Percentiles rank a stretch among this genome's conserved stretches.
These are phyloP conservation scores for Vishniacozyma victoriae DNA, from an alignment of 768 basidiomycete genomes.

Conservation along the genomic window DNA sequence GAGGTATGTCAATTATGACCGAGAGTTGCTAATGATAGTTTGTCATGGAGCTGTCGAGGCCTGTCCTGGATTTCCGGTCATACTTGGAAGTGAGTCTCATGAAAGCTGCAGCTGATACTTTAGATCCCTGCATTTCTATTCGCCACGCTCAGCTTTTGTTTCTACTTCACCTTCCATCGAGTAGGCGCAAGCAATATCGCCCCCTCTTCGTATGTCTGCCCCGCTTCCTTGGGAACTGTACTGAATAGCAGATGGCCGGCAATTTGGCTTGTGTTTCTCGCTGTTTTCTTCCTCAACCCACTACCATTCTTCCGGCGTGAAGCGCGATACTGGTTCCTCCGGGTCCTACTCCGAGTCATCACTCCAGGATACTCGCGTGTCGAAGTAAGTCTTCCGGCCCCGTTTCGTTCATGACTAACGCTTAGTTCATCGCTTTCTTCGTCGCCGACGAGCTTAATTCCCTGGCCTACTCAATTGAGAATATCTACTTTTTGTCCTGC, in stretches of 20 bases:
- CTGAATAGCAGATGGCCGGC: conserved; percentile 40
- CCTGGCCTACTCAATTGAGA: conserved; percentile 66
- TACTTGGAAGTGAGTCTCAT: conserved; percentile 59
- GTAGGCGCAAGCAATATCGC: conserved; percentile 56
- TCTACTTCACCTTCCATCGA: conserved; percentile 73
- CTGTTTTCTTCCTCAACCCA: conserved; percentile 66
- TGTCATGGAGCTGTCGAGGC: conserved; percentile 59
- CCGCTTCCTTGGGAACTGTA: neutral
- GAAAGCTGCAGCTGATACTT: neutral
- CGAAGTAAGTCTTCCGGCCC: conserved; percentile 54
- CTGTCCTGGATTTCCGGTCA: conserved; percentile 68
- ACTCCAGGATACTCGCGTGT: conserved; percentile 65
- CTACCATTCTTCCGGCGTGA: conserved; percentile 59
- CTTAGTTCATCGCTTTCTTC: conserved; percentile 51
- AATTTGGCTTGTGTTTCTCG: conserved; percentile 66
- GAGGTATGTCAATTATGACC: conserved; percentile 61
- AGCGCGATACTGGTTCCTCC: conserved; percentile 76
- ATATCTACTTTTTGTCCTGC: conserved; percentile 69
- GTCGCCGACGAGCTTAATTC: conserved; percentile 50
- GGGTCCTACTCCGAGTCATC: conserved; percentile 59
- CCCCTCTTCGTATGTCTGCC: conserved; percentile 57
- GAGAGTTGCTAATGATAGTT: conserved; percentile 7
- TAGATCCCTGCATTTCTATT: conserved; percentile 79
- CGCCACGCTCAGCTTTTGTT: conserved; percentile 65
- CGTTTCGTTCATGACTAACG: neutral